Conservation (phyloP, 768 basidiomycete species). For the Rhodocollybia butyracea region DNA sequence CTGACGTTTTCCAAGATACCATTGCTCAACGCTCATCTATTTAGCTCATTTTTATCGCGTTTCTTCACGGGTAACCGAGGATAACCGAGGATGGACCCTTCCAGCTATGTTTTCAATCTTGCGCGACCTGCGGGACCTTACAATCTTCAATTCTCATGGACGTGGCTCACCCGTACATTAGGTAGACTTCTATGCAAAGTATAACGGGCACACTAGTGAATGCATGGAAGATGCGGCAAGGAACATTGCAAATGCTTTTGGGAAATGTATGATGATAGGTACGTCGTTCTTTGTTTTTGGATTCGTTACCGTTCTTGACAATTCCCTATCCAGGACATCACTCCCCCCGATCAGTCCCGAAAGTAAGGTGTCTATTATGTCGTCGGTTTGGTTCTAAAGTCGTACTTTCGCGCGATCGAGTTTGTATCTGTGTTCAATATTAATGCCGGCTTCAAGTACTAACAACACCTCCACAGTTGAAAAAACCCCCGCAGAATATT, state of each 20-base stretch:
- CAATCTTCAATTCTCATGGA: slow-evolving; percentile 33
- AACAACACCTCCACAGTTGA: slow-evolving; percentile 51
- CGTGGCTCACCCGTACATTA: slow-evolving; percentile 19
- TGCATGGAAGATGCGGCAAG: slow-evolving; percentile 87
- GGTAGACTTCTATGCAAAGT: slow-evolving; percentile 62
- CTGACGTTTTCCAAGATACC: background rate
- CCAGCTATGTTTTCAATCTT: slow-evolving; percentile 80
- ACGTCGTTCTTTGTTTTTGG: background rate
- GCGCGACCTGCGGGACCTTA: slow-evolving; percentile 79
- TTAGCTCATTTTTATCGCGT: slow-evolving; percentile 48
- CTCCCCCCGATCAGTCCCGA: slow-evolving; percentile 67
- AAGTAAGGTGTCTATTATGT: slow-evolving; percentile 94
- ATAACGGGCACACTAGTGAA: slow-evolving; percentile 53
- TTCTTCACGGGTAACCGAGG: slow-evolving; percentile 80
- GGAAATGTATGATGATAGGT: slow-evolving; percentile 80
- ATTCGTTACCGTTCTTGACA: background rate
- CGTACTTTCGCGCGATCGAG: slow-evolving; percentile 95
- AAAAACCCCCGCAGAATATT: slow-evolving; percentile 87
- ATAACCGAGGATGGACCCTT: slow-evolving; percentile 83
- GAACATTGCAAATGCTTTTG: slow-evolving; percentile 85
- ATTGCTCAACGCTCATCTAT: background rate
- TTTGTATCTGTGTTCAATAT: slow-evolving; percentile 33
- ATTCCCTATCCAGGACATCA: slow-evolving; percentile 48
- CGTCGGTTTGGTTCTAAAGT: slow-evolving; percentile 87
- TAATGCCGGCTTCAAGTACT: background rate